These are phyloP conservation scores for Jamesozyma spencerorum DNA, from an alignment of 805 yeast species.

Conservation along the genomic window DNA sequence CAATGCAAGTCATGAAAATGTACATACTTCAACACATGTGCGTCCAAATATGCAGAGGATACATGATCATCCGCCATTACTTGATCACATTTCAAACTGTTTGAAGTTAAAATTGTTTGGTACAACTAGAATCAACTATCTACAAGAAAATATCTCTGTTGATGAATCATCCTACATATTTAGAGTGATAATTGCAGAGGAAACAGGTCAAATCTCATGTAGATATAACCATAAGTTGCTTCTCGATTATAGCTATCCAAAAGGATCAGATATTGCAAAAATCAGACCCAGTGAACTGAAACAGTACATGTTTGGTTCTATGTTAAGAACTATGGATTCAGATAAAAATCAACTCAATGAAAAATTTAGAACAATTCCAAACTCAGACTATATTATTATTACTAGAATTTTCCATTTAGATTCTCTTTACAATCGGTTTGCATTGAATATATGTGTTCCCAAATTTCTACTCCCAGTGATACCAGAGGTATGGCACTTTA, in stretches of 20 bases:
- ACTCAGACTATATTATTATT: conserved; percentile 27
- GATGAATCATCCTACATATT: conserved; percentile 15
- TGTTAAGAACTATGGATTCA: conserved; percentile 26
- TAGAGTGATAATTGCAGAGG: conserved; percentile 31
- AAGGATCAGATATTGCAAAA: conserved; percentile 17
- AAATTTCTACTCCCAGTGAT: conserved; percentile 22
- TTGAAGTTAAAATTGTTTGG: conserved; percentile 23
- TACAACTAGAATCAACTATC: conserved; percentile 7
- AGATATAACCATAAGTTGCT: conserved; percentile 29
- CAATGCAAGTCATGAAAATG: background rate
- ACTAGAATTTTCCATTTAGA: conserved; percentile 28
- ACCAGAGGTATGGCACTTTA: conserved; percentile 27
- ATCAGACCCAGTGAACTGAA: conserved; percentile 28
- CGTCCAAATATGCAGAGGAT: background rate
- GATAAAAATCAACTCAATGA: conserved; percentile 13
- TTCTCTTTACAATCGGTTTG: conserved; percentile 20
- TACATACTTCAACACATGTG: too few species aligned
- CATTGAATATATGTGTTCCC: conserved; percentile 30
- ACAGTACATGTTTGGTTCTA: conserved; percentile 35
- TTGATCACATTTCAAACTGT: conserved; percentile 25
- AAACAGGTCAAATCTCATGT: conserved; percentile 31
- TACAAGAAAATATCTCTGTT: background rate
- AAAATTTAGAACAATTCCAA: conserved; percentile 24
- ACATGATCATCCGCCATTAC: conserved; percentile 10
- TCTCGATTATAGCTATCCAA: conserved; percentile 27